Percentiles rank a stretch among this genome's conserved stretches.
phyloP scores from a whole-genome alignment of 2,329 filamentous ascomycete species.

The Ophiostoma piceae region DNA sequence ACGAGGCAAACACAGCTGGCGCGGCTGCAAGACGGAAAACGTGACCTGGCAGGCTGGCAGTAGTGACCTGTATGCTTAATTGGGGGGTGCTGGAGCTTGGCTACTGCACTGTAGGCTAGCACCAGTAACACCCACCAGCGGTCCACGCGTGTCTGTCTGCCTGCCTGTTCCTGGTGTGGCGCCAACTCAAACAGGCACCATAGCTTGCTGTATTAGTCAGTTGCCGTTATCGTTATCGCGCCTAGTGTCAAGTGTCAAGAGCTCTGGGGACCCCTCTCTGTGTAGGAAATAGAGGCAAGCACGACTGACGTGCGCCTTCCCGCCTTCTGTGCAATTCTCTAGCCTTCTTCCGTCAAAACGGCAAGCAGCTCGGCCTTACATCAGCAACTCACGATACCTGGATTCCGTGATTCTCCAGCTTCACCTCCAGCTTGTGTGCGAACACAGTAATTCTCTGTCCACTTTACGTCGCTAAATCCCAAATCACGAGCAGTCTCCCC shows the following conservation, averaged over 20 bases:
- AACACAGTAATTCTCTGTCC: background rate
- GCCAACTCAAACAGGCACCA: background rate
- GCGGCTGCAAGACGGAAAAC: constrained; percentile 32
- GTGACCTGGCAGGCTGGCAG: constrained; percentile 25
- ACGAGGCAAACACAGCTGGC: constrained; percentile 36
- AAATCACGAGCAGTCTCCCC: background rate
- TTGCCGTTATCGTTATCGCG: background rate
- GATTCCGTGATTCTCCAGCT: background rate
- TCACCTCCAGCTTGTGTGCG: background rate
- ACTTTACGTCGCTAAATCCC: background rate
- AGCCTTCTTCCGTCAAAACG: constrained; percentile 18
- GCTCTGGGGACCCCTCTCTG: constrained; percentile 19
- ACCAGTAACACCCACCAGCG: background rate
- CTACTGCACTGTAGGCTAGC: background rate
- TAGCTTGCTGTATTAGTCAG: constrained; percentile 13
- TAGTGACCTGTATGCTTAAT: background rate
- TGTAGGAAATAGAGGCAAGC: constrained; percentile 15
- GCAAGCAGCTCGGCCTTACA: background rate
- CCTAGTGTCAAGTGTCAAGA: background rate
- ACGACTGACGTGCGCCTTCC: background rate
- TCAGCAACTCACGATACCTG: background rate
- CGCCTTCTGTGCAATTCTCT: constrained; percentile 23
- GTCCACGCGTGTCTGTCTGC: constrained; percentile 24
- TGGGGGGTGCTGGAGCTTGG: constrained; percentile 11
- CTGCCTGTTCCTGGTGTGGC: constrained; percentile 17